Percentiles rank a stretch among this genome's conserved stretches.
Evolutionary conservation across 805 yeast species (phyloP).

Genomic region (Candida verbasci): DNA sequence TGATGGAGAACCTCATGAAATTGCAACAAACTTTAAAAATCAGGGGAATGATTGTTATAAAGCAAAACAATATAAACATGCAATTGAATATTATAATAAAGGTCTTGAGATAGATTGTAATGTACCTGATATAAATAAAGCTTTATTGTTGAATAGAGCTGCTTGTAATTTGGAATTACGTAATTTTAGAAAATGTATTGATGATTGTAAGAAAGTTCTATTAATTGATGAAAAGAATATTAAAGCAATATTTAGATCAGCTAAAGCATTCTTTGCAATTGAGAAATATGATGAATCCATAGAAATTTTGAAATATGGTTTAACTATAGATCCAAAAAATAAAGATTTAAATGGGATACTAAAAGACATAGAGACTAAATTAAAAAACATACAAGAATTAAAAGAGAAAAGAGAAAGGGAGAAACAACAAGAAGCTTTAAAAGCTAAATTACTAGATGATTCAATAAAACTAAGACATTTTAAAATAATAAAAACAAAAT

Average conservation of each 20-base stretch:
- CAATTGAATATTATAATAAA: constrained; percentile 72
- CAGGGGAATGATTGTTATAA: constrained; percentile 91
- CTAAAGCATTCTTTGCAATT: constrained; percentile 69
- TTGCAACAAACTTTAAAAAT: constrained; percentile 82
- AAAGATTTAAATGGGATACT: constrained; percentile 48
- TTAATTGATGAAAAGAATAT: constrained; percentile 60
- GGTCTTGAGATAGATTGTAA: constrained; percentile 72
- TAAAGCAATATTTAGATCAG: constrained; percentile 84
- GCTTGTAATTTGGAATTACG: constrained; percentile 85
- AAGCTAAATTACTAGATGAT: constrained; percentile 42
- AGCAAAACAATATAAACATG: constrained; percentile 66
- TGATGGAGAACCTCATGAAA: constrained; percentile 93
- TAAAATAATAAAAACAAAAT: constrained; percentile 42
- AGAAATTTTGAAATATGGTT: constrained; percentile 62
- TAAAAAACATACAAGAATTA: constrained; percentile 24
- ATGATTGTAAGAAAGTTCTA: constrained; percentile 76
- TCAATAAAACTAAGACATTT: constrained; percentile 63
- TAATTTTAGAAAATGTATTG: constrained; percentile 81
- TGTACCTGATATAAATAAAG: constrained; percentile 48
- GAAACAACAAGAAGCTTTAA: constrained; percentile 36
- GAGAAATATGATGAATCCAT: constrained; percentile 69
- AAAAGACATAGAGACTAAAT: constrained; percentile 35
- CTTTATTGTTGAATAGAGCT: constrained; percentile 77
- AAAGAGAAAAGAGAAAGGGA: constrained; percentile 33
- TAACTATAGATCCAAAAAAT: constrained; percentile 56